Evolutionary conservation across 164 flowering plant species (phyloP), one percentile per base, ranked within the genome.

Genomic region (Macadamia tetraphylla): DNA sequence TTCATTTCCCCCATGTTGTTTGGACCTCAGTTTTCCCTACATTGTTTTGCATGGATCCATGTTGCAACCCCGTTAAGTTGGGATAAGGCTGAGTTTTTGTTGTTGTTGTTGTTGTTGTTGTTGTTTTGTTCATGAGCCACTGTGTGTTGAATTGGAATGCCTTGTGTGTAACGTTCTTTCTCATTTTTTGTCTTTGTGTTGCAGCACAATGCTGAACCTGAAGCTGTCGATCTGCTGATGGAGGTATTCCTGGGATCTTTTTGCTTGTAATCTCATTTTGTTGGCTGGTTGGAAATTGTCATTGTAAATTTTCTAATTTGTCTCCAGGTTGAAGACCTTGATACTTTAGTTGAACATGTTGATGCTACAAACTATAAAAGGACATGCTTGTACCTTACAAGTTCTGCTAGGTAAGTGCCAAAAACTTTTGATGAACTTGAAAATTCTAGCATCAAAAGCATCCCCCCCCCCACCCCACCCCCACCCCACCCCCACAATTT

Each of bases 191-290:
- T 17, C 18, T 52, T 52, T 52, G 57, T 52, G 15, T 60, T 79
- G 71, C 90, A 94, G 98, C 98, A 92, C 80, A 94, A 94, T 86
- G 97, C 98, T 31, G 98, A 94, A 75, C 94, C 97, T 51, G 98
- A 94, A 81, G 97, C 97, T 59, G 97, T 90, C 31, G 97, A 94
- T 80, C 92, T 94, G 76, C 77, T 94, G 51, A 94, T 94, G 96
- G 98, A 94, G 95, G 98, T 94, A 81, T 15, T 32, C 4, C 63
- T 43, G 49, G 23, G 18, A 51, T 32, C 67, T 9, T 7, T 18
- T 40, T 72, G 60, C 63, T 11, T 68, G 29, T 18, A 8, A 14
- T 52, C 2, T 62, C 55, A 15, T 35, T 64, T 32, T 46, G 11
- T 14, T 60, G 42, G 13, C 10, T 49, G 46, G 9, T 57, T 42